phyloP scores from a whole-genome alignment of 2,329 filamentous ascomycete species.

The Diaporthe sp. region DNA sequence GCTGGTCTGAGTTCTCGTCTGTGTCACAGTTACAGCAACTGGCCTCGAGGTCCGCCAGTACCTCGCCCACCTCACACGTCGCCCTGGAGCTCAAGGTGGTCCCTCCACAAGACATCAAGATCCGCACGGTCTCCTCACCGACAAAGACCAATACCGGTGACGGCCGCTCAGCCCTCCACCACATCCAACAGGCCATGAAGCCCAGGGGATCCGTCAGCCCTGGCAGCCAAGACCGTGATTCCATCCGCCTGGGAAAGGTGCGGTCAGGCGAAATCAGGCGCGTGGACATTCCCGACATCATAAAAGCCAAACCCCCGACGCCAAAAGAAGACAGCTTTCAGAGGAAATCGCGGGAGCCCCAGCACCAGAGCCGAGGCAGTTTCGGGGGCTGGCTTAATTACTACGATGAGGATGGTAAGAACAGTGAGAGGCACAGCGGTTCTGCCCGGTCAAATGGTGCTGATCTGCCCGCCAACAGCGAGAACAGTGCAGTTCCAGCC shows the following conservation, averaged over 20 bases:
- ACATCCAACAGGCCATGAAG: conserved; percentile 32
- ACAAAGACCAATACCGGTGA: conserved; percentile 2
- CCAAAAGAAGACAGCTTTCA: conserved; percentile 5
- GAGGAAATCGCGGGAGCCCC: neutral
- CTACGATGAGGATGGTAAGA: conserved; percentile 26
- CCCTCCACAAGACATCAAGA: conserved; percentile 22
- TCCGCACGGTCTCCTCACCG: conserved; percentile 17
- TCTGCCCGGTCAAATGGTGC: neutral
- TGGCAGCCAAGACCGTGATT: conserved; percentile 7
- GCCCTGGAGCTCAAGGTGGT: conserved; percentile 38
- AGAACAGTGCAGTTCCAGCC: neutral
- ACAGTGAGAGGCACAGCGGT: neutral
- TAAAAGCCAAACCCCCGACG: conserved; percentile 10
- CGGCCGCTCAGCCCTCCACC: conserved; percentile 30
- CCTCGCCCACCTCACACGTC: conserved; percentile 32
- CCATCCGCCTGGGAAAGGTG: conserved; percentile 22
- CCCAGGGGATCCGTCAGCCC: conserved; percentile 7
- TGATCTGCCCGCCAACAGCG: neutral
- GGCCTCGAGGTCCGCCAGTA: conserved; percentile 27
- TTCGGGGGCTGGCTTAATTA: conserved; percentile 35
- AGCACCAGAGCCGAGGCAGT: conserved; percentile 5
- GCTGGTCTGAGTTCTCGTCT: conserved; percentile 27
- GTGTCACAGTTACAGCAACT: neutral
- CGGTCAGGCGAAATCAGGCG: conserved; percentile 17
- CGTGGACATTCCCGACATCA: neutral